Evolutionary conservation across 176 grass and related monocot genomes (phyloP), one percentile per base, ranked within the genome.

Genomic region (Themeda triandra): DNA sequence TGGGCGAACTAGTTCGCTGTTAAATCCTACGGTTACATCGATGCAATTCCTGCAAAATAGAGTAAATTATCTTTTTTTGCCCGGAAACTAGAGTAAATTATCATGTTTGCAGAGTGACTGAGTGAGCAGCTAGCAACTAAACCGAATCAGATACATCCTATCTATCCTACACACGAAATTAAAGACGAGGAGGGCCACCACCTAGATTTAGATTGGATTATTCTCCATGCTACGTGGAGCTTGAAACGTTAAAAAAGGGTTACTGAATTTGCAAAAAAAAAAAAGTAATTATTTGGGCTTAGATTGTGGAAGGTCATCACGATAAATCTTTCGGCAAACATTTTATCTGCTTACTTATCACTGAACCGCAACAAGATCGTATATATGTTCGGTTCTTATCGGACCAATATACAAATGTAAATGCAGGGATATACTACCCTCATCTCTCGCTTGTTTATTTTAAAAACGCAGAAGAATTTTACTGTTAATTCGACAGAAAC

Each of bases 111-210:
- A 9, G 65, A 53, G 56, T 24, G 23, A 44, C 41, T 6, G 6
- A 40, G 29, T 6, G 6, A 40, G 29, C 54, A 59, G 7, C 54
- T 10, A 35, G 44, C 33, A 58, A 42, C 6, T 14, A 42, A 21
- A 64, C 25, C 33, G 68, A 65, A 80, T 45, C 60, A 17, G 68
- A 74, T 89, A 66, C 46, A 80, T 69, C 45, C 71, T 84, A 23
- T 45, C 3, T 39, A 40, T 51, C 48, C 54, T 82, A n/a, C 48
- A 65, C 60, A 15, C n/a, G 28, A 9, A 10, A 23, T 19, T 67
- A 30, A 76, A 87, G 23, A 35, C 23, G 37, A 63, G 17, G 37
- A 63, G 6, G 18, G 24, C 0, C 68, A 24, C 25, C 46, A 66
- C 36, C 32, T 66, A 25, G 21, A 82, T 10, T 46, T 66, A 25